Conservation (phyloP, 1,284 basidiomycete genomes). For the Schizophyllum commune region DNA sequence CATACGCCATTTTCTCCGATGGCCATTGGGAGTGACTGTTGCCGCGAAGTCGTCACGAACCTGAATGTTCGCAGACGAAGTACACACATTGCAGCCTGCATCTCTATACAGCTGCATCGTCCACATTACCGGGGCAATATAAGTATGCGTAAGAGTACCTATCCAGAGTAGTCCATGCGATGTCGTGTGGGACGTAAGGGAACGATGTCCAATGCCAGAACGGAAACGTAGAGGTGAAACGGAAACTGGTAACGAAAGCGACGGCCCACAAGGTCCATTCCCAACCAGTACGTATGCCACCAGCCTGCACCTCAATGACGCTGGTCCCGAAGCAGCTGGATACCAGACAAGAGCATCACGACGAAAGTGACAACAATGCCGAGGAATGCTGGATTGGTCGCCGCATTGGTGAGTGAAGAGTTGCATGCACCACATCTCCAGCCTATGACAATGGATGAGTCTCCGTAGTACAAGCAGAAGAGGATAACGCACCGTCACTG, state of each 20-base stretch:
- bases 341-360: constrained; percentile 68
- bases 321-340: constrained; percentile 47
- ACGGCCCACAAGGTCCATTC: too few relatives aligned
- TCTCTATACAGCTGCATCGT: not conserved
- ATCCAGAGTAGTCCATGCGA: not conserved
- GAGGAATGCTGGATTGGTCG: constrained; percentile 57
- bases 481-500: constrained; percentile 42
- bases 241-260: too few relatives aligned
- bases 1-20: too few relatives aligned
- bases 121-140: not conserved
- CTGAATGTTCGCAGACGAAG: too few relatives aligned
- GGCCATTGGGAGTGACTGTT: too few relatives aligned
- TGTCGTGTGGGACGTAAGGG: not conserved
- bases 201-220: not conserved
- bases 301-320: not conserved
- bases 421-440: constrained; percentile 35
- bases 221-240: too few relatives aligned
- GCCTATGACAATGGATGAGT: not conserved
- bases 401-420: constrained; percentile 26
- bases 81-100: too few relatives aligned
- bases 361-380: constrained; percentile 62
- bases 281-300: too few relatives aligned
- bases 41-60: too few relatives aligned
- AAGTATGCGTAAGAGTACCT: not conserved
- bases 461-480: too few relatives aligned